Evolutionary conservation across 192 early-diverging fungal species (phyloP).

Genomic region (Fimicolochytrium jonesii): DNA sequence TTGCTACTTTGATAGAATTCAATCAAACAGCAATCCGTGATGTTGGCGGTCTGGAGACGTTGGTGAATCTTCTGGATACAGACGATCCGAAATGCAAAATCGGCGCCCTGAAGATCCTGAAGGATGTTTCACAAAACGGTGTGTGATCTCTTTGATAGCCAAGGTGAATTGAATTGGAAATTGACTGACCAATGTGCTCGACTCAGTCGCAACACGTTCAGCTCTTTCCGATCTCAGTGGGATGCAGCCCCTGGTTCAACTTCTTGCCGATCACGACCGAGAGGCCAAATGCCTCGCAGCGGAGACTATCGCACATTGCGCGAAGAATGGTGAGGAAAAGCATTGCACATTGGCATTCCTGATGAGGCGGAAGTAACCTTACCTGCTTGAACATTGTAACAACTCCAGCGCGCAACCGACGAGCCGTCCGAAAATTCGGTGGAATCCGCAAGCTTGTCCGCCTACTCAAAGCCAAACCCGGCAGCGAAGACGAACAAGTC

Average conservation of each 20-base stretch:
- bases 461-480: constrained; percentile 46
- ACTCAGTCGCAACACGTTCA: constrained; percentile 50
- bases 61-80: constrained; percentile 62
- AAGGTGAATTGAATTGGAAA: too few relatives aligned
- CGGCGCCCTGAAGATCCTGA: constrained; percentile 57
- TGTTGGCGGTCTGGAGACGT: constrained; percentile 58
- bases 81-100: constrained; percentile 63
- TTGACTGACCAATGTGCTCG: neutral
- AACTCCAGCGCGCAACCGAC: constrained; percentile 45
- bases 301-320: constrained; percentile 61
- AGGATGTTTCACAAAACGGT: constrained; percentile 58
- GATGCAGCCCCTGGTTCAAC: constrained; percentile 58
- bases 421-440: constrained; percentile 51
- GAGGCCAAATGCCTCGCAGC: constrained; percentile 63
- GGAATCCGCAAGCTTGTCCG: constrained; percentile 58
- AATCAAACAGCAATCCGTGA: constrained; percentile 63
- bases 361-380: neutral
- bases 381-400: neutral
- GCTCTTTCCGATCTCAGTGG: constrained; percentile 58
- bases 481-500: constrained; percentile 47
- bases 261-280: constrained; percentile 49
- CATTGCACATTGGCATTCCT: neutral
- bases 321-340: constrained; percentile 47
- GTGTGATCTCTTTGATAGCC: neutral
- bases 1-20: constrained; percentile 41